phyloP scores from a whole-genome alignment of 352 stramenopile genomes.

The Aphanomyces stellatus region DNA sequence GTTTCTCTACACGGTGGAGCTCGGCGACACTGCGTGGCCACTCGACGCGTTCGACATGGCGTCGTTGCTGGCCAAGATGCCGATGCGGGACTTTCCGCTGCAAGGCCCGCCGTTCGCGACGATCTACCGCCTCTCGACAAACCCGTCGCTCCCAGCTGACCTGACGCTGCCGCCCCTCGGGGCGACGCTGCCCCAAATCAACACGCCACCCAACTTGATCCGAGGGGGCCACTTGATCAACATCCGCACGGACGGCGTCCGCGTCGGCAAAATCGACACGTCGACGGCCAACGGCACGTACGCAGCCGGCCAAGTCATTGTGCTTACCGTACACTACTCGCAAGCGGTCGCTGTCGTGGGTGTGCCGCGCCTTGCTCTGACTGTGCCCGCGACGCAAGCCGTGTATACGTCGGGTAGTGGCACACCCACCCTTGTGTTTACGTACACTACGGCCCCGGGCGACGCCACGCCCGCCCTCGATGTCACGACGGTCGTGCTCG shows the following conservation, averaged over 20 bases:
- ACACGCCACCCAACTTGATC: constrained; percentile 48
- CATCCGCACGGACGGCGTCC: constrained; percentile 50
- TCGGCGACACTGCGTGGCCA: constrained; percentile 36
- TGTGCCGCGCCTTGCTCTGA: constrained; percentile 22
- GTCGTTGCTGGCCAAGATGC: constrained; percentile 31
- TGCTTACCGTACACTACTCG: constrained; percentile 43
- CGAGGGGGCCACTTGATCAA: constrained; percentile 52
- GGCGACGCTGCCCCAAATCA: constrained; percentile 30
- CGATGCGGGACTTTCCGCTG: neutral
- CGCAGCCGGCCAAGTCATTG: constrained; percentile 47
- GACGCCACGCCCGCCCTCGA: constrained; percentile 42
- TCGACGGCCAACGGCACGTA: constrained; percentile 41
- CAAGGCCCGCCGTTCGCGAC: neutral
- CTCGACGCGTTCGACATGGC: constrained; percentile 37
- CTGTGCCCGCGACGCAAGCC: constrained; percentile 17
- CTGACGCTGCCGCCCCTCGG: constrained; percentile 42
- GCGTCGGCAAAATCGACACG: constrained; percentile 28
- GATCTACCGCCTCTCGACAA: constrained; percentile 30
- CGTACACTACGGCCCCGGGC: constrained; percentile 22
- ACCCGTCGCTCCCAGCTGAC: constrained; percentile 30
- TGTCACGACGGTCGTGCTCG: constrained; percentile 40
- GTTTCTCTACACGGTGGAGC: constrained; percentile 41
- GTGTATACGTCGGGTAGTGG: constrained; percentile 9
- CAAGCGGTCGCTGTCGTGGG: constrained; percentile 40
- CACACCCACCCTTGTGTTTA: constrained; percentile 10